A percentile compares a stretch with the other conserved stretches of the same genome.
phyloP scores from a whole-genome alignment of 2,329 filamentous ascomycete genomes.

The Fusarium avenaceum region DNA sequence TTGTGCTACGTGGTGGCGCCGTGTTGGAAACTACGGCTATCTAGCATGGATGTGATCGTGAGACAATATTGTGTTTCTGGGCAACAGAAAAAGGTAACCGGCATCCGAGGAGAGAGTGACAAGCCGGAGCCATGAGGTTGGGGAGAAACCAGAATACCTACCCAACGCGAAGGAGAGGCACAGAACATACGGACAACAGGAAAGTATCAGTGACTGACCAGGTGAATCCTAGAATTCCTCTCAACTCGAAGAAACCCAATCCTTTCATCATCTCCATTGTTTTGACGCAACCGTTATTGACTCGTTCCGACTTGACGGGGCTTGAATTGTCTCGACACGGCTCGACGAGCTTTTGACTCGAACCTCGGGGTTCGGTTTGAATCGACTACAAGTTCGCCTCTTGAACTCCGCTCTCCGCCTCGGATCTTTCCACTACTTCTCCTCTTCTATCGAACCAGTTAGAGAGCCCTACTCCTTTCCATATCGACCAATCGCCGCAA shows the following conservation, averaged over 20 bases:
- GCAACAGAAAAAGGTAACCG: neutral
- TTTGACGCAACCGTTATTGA: slow-evolving; percentile 13
- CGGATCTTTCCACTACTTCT: slow-evolving; percentile 32
- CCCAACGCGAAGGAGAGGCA: slow-evolving; percentile 17
- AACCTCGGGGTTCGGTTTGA: slow-evolving; percentile 37
- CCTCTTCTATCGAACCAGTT: slow-evolving; percentile 29
- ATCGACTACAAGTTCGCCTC: slow-evolving; percentile 36
- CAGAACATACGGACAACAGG: slow-evolving; percentile 10
- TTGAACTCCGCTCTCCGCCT: slow-evolving; percentile 37
- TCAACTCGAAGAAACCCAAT: slow-evolving; percentile 17
- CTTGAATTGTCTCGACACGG: slow-evolving; percentile 24
- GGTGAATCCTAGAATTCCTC: slow-evolving; percentile 22
- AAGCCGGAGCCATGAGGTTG: slow-evolving; percentile 12
- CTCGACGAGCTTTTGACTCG: slow-evolving; percentile 24
- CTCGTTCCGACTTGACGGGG: slow-evolving; percentile 10
- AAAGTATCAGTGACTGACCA: slow-evolving; percentile 32
- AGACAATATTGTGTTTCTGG: neutral
- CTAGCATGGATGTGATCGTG: neutral
- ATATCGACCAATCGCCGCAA: slow-evolving; percentile 24
- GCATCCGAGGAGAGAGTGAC: neutral
- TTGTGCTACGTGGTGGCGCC: neutral
- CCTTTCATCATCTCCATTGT: slow-evolving; percentile 22
- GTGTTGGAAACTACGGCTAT: neutral
- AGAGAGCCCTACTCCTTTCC: slow-evolving; percentile 14
- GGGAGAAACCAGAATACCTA: slow-evolving; percentile 13